A percentile compares a stretch with the other conserved stretches of the same genome.
phyloP scores from a whole-genome alignment of 2,329 filamentous ascomycete species.

The Ophiostoma sp. region DNA sequence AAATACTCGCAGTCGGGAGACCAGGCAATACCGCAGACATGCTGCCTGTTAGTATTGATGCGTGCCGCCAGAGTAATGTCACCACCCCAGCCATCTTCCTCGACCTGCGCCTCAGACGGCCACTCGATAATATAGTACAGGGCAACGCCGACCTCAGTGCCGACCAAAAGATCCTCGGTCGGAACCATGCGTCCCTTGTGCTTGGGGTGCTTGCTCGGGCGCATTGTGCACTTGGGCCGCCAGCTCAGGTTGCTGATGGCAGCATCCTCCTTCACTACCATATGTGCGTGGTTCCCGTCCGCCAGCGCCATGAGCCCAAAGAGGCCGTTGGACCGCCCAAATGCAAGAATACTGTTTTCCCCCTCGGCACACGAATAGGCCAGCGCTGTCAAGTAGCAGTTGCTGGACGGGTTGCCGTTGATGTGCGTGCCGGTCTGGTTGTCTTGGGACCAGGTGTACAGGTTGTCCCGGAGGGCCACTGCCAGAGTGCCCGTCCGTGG shows the following conservation, averaged over 20 bases:
- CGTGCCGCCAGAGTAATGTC: conserved; percentile 71
- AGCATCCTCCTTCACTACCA: conserved; percentile 66
- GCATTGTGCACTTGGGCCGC: conserved; percentile 57
- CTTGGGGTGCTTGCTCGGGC: conserved; percentile 48
- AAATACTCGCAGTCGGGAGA: conserved; percentile 70
- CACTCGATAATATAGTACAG: conserved; percentile 91
- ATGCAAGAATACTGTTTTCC: conserved; percentile 72
- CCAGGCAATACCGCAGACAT: conserved; percentile 92
- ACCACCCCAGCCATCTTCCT: conserved; percentile 65
- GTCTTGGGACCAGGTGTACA: conserved; percentile 86
- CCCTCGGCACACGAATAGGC: conserved; percentile 80
- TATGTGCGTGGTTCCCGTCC: conserved; percentile 39
- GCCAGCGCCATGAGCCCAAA: conserved; percentile 73
- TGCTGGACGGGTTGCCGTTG: conserved; percentile 42
- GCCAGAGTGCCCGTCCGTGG: conserved; percentile 68
- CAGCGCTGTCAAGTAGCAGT: conserved; percentile 70
- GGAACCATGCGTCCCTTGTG: conserved; percentile 48
- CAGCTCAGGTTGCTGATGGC: conserved; percentile 78
- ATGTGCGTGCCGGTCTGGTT: conserved; percentile 56
- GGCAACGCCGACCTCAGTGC: conserved; percentile 75
- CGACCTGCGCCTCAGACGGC: conserved; percentile 60
- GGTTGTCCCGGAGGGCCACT: conserved; percentile 69
- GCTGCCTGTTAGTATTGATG: conserved; percentile 75
- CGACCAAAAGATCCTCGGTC: conserved; percentile 80
- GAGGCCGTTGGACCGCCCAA: conserved; percentile 71